Percentiles rank a stretch among this genome's conserved stretches.
phyloP scores from a whole-genome alignment of 805 yeast species.

The Alloascoidea hylecoeti region DNA sequence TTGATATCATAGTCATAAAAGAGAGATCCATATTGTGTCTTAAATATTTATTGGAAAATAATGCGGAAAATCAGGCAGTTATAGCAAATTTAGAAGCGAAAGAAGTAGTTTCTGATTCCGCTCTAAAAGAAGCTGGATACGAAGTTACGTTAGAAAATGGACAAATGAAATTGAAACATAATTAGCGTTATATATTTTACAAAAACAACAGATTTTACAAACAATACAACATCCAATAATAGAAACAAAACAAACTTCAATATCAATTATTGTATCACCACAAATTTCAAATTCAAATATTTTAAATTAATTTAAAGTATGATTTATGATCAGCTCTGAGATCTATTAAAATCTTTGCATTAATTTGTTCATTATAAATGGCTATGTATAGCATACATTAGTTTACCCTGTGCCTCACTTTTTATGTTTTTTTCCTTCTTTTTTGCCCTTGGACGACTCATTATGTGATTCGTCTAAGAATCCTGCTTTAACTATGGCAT shows the following conservation, averaged over 20 bases:
- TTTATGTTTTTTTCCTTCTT: slow-evolving; percentile 13
- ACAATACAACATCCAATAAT: not conserved
- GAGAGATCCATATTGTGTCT: slow-evolving; percentile 77
- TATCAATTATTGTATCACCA: too few species aligned
- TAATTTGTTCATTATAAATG: too few species aligned
- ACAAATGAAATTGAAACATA: slow-evolving; percentile 17
- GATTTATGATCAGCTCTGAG: too few species aligned
- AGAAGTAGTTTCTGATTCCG: slow-evolving; percentile 42
- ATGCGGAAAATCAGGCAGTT: slow-evolving; percentile 58
- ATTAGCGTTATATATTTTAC: not conserved
- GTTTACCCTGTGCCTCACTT: too few species aligned
- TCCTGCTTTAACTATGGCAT: slow-evolving; percentile 59
- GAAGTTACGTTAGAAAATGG: slow-evolving; percentile 67
- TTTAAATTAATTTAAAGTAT: too few species aligned
- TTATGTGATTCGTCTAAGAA: slow-evolving; percentile 18
- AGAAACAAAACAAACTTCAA: too few species aligned
- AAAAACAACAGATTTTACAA: not conserved
- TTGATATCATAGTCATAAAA: slow-evolving; percentile 26
- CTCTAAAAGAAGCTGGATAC: slow-evolving; percentile 59
- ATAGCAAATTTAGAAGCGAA: slow-evolving; percentile 70
- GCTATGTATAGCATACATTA: too few species aligned
- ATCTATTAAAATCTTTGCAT: too few species aligned
- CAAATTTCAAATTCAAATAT: too few species aligned
- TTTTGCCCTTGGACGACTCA: slow-evolving; percentile 15
- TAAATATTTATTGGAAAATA: slow-evolving; percentile 49